Evolutionary conservation across 352 stramenopile species (phyloP), one percentile per base, ranked within the genome.

Genomic region (Globisporangium splendens): DNA sequence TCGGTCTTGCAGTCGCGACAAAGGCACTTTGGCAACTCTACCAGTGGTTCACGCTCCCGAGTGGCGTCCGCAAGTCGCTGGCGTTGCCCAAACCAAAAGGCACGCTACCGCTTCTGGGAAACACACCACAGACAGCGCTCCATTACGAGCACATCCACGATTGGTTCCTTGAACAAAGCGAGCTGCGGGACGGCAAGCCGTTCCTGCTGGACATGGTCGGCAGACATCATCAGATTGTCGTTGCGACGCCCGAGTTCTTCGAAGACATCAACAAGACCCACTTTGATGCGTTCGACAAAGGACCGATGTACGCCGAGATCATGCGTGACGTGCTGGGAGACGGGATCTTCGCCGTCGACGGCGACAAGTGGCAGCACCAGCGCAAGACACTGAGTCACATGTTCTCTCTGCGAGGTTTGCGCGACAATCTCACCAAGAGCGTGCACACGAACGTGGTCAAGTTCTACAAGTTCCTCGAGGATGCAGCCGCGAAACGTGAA

Each of bases 271-370:
- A 59, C 31, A 56, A 56, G 51, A 69, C 59, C 17, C 53, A 22
- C 28, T 42, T 33, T 7, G 28, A 50, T 33, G 39, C 42, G 15
- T 69, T 69, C 11, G 49, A 61, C 43, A 69, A 69, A 18, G 62
- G 74, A 1, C 33, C 31, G 3, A 8, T 44, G 28, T 41, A 15
- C 11, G 33, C 18, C 14, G 43, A 42, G 24, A 59, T 67, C 6
- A 57, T 85, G 31, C 28, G 10, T 15, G 59, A 64, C 12, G 6
- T 75, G n/a, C 61, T 78, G 20, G 70, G 67, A 1, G 41, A 50
- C 8, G 65, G 68, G 11, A 60, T 79, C 56, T 57, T 76, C 24
- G 56, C 62, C 8, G 60, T 61, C 13, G 68, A 77, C 33, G 71
- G 71, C 31, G 60, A 57, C 6, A 51, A 47, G 8, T 79, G 68